Percentiles rank a stretch among this genome's conserved stretches.
Conservation (phyloP, 192 early-diverging fungal genomes). For the Helicostylum pulchrum region DNA sequence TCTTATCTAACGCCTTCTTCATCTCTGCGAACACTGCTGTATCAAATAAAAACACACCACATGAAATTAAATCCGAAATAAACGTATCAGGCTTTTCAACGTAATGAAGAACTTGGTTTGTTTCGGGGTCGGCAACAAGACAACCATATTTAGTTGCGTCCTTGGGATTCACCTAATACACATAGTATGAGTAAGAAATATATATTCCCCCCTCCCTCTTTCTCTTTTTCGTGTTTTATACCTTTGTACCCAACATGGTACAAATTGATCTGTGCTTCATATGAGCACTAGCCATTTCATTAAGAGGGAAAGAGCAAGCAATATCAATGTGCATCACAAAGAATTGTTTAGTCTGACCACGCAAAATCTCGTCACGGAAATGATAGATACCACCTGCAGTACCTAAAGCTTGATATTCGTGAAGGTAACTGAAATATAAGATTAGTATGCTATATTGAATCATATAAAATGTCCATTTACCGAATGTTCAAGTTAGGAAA, state of each 20-base stretch:
- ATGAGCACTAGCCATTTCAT: slow-evolving; percentile 83
- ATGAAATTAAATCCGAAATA: slow-evolving; percentile 91
- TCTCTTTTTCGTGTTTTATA: slow-evolving; percentile 19
- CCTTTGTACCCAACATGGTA: slow-evolving; percentile 89
- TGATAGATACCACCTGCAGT: slow-evolving; percentile 98
- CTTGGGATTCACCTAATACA: slow-evolving; percentile 48
- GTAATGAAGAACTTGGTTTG: slow-evolving; percentile 91
- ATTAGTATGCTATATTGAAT: neutral
- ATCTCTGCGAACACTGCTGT: slow-evolving; percentile 85
- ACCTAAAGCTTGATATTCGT: slow-evolving; percentile 95
- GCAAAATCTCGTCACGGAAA: slow-evolving; percentile 96
- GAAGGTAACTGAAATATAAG: slow-evolving; percentile 71
- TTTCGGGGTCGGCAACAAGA: slow-evolving; percentile 86
- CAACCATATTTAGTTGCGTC: slow-evolving; percentile 88
- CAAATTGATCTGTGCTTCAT: slow-evolving; percentile 75
- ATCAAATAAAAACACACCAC: slow-evolving; percentile 94
- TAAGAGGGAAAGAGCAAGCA: slow-evolving; percentile 90
- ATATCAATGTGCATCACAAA: slow-evolving; percentile 98
- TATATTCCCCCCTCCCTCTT: too few species aligned
- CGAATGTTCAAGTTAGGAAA: slow-evolving; percentile 84
- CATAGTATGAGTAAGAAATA: too few species aligned
- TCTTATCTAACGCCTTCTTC: slow-evolving; percentile 70
- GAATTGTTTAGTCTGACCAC: slow-evolving; percentile 85
- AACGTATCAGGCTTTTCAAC: slow-evolving; percentile 98
- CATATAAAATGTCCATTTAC: slow-evolving; percentile 39